A percentile compares a stretch with the other conserved stretches of the same genome.
These are phyloP conservation scores for Vaccinium macrocarpon DNA, from an alignment of 148 eudicot species.

Conservation along the genomic window DNA sequence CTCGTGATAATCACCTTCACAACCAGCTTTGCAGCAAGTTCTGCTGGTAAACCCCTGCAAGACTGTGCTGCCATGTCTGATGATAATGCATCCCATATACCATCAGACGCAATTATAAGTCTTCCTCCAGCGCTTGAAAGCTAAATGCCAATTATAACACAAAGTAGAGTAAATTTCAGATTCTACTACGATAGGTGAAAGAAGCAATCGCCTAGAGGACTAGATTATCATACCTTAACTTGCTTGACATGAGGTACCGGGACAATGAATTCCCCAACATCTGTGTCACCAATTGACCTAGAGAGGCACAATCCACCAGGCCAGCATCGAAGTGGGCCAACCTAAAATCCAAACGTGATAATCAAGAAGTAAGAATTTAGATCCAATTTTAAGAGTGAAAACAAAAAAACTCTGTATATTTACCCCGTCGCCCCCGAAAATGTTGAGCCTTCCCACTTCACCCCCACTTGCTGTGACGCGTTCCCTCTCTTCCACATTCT, in stretches of 20 bases:
- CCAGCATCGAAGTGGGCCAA: conserved; percentile 99
- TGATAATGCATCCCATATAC: conserved; percentile 93
- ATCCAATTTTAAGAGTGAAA: conserved; percentile 8
- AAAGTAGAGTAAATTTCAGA: not conserved
- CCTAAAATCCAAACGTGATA: conserved; percentile 34
- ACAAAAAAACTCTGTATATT: not conserved
- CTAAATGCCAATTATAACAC: conserved; percentile 31
- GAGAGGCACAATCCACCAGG: conserved; percentile 99
- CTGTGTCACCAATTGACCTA: conserved; percentile 96
- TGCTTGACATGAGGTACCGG: conserved; percentile 99
- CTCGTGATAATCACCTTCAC: conserved; percentile 61
- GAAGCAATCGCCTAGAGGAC: not conserved
- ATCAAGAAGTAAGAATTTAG: not conserved
- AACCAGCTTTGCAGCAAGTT: conserved; percentile 95
- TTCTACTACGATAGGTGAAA: conserved; percentile 8
- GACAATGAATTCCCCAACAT: conserved; percentile 97
- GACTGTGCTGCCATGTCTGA: conserved; percentile 86
- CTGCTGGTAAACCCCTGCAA: conserved; percentile 91
- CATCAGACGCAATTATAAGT: conserved; percentile 97
- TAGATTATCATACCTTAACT: conserved; percentile 65
- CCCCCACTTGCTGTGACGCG: conserved; percentile 98
- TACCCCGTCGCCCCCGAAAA: conserved; percentile 84
- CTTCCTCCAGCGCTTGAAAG: conserved; percentile 91
- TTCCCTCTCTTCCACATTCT: conserved; percentile 87
- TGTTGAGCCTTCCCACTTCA: conserved; percentile 93